Base-by-base conservation (phyloP, 306 rosid species). In the Prinsepia uniflora region DNA sequence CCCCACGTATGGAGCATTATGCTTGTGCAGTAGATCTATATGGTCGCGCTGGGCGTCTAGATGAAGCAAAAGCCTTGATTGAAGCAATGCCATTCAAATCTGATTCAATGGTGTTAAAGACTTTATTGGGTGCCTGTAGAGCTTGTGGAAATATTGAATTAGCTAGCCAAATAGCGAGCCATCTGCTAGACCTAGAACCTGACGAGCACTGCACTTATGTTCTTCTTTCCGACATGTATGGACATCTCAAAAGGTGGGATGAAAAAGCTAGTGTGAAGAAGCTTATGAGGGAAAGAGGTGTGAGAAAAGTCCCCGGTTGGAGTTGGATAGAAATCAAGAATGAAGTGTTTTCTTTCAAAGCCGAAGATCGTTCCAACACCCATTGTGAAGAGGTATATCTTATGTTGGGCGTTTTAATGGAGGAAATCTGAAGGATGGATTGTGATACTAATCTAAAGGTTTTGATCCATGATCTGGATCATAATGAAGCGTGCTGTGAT, bases 261-360 rank as follows among this genome's bases (percentile, higher is more conserved):
- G 90, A 85, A 59, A 86, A 84, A 72, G 96, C 91, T 68, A 77
- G 78, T 6, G 69, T 92, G 61, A 85, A 87, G 60, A 90, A 82
- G 87, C 74, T 90, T 72, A 92, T 88, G 96, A 84, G 86, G 70
- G 86, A 88, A 63, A 86, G 89, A 72, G 86, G 90, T 44, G 96
- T 90, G 72, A 90, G 83, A 65, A 90, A 90, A 80, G 85, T 88
- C 72, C 96, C 92, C 15, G 92, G 96, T 76, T 92, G 89, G 88
- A 88, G 96, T 82, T 92, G 98, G 98, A 85, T 88, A 57, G 96
- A 90, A 84, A 81, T 83, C 49, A 73, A 84, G 65, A 88, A 85
- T 65, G 70, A 88, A 68, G 91, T 86, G 50, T 87, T 86, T 72
- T 88, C 96, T 60, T 92, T 90, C 78, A 92, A 88, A 82, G 96